phyloP scores from a whole-genome alignment of 2,329 filamentous ascomycete species.

The Rhytidhysteron rufulum region DNA sequence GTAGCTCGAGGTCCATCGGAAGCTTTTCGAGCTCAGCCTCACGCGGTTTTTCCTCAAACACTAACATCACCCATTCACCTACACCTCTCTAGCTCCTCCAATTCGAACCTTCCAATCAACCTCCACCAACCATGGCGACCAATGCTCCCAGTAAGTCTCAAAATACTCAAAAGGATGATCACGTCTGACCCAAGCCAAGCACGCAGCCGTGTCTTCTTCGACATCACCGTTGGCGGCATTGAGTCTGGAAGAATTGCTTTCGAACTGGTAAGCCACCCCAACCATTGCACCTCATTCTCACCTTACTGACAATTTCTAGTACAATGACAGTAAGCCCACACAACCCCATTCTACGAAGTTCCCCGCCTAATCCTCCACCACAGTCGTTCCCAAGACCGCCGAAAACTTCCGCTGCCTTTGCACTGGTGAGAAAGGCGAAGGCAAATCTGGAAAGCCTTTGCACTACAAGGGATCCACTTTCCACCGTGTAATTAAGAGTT shows the following conservation, averaged over 20 bases:
- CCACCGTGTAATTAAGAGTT: slow-evolving; percentile 96
- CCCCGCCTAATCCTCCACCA: slow-evolving; percentile 7
- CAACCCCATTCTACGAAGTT: background rate
- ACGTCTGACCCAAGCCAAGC: slow-evolving; percentile 30
- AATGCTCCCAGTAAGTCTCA: slow-evolving; percentile 1
- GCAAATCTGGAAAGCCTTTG: slow-evolving; percentile 77
- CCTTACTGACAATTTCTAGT: slow-evolving; percentile 22
- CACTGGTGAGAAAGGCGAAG: slow-evolving; percentile 87
- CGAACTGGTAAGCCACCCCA: slow-evolving; percentile 62
- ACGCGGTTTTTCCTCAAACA: slow-evolving; percentile 1
- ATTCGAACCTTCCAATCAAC: background rate
- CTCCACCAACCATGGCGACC: slow-evolving; percentile 3
- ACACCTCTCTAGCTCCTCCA: background rate
- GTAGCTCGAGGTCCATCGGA: too few species aligned
- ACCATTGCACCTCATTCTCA: background rate
- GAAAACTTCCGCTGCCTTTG: slow-evolving; percentile 95
- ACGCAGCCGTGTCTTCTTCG: slow-evolving; percentile 85
- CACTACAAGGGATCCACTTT: slow-evolving; percentile 91
- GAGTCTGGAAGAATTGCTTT: slow-evolving; percentile 76
- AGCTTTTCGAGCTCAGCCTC: slow-evolving; percentile 1
- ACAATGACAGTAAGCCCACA: slow-evolving; percentile 43
- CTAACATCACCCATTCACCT: background rate
- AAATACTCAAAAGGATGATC: background rate
- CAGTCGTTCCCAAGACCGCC: slow-evolving; percentile 84
- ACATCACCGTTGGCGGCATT: slow-evolving; percentile 76